Percentiles rank a stretch among this genome's conserved stretches.
These are phyloP conservation scores for Lathyrus oleraceus DNA, from an alignment of 306 rosid genomes.

Conservation along the genomic window DNA sequence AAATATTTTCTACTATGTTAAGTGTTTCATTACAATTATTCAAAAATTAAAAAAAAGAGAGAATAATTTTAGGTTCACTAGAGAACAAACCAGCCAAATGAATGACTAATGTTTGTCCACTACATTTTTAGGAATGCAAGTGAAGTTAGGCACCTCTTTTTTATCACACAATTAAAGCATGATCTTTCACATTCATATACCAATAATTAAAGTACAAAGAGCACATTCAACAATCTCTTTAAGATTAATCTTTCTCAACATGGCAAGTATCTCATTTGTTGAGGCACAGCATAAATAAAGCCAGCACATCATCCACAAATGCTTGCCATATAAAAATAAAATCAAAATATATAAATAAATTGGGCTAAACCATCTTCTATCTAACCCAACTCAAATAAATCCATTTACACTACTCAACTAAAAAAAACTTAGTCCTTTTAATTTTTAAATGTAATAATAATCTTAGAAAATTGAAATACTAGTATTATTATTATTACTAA, in stretches of 20 bases:
- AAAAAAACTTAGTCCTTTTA: neutral
- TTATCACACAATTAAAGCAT: constrained; percentile 15
- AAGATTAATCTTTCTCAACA: constrained; percentile 33
- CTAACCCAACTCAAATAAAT: constrained; percentile 24
- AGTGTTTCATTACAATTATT: neutral
- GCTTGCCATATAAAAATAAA: constrained; percentile 11
- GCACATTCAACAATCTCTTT: constrained; percentile 28
- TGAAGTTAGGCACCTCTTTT: constrained; percentile 18
- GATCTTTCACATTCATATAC: constrained; percentile 27
- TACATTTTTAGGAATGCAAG: constrained; percentile 19
- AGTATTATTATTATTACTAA: constrained; percentile 10
- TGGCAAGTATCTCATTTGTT: constrained; percentile 25
- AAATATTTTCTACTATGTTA: neutral
- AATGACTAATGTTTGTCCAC: constrained; percentile 14
- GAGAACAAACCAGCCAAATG: neutral
- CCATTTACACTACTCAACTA: constrained; percentile 30
- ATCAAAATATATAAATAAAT: constrained; percentile 24
- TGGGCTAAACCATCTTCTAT: constrained; percentile 41
- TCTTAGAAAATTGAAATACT: neutral
- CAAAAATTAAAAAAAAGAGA: neutral
- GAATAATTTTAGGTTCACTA: neutral
- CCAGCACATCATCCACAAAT: constrained; percentile 37
- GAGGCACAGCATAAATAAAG: constrained; percentile 41
- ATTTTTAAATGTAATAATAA: neutral
- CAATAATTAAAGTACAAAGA: constrained; percentile 31